phyloP scores from a whole-genome alignment of 2,329 filamentous ascomycete genomes.

The Botrytis tulipae region DNA sequence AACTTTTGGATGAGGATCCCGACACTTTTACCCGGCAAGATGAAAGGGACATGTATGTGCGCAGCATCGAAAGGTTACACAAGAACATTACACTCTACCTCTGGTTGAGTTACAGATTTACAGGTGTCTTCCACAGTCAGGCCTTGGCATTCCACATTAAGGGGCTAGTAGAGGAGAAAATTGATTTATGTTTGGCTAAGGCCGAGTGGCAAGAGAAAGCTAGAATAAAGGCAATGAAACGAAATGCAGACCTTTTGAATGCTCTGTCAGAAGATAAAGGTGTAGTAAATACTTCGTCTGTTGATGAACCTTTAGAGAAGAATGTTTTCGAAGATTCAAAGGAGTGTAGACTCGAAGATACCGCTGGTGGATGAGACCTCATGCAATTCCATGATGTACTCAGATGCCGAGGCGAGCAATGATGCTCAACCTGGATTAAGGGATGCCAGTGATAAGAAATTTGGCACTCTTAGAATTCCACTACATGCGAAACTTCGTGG shows the following conservation, averaged over 20 bases:
- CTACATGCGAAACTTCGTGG: not conserved
- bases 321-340: not conserved
- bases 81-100: slow-evolving; percentile 80
- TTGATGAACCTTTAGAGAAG: too few species aligned
- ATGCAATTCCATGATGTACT: not conserved
- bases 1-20: slow-evolving; percentile 57
- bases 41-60: slow-evolving; percentile 52
- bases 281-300: not conserved
- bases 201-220: slow-evolving; percentile 14
- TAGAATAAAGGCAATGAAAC: not conserved
- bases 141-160: slow-evolving; percentile 78
- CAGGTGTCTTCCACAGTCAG: slow-evolving; percentile 74
- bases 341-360: not conserved
- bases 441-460: not conserved
- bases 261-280: not conserved
- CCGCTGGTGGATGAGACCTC: not conserved
- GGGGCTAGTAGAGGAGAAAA: slow-evolving; percentile 69
- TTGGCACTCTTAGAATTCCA: not conserved
- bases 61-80: slow-evolving; percentile 73
- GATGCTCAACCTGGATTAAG: not conserved
- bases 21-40: slow-evolving; percentile 23
- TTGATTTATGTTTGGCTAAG: slow-evolving; percentile 43
- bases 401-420: not conserved
- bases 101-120: slow-evolving; percentile 89
- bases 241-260: not conserved